Base-by-base conservation (phyloP, 768 basidiomycete species). In the Hygrocybe punicea region DNA sequence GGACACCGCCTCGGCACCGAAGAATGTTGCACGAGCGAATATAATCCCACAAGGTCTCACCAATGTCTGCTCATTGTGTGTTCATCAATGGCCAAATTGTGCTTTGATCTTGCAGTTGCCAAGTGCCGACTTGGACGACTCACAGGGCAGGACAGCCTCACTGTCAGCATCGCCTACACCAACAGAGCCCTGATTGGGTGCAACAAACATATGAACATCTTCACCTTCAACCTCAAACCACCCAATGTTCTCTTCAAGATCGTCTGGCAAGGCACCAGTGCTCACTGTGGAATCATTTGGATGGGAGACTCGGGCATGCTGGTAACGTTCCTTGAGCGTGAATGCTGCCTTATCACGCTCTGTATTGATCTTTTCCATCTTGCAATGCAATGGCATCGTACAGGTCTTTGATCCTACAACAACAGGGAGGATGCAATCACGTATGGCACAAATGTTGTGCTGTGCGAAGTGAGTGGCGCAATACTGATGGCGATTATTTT, bases 11-110 rank as follows among this genome's bases (percentile, higher is more conserved):
- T 67, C 64, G 6, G 66, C 62, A 5, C 34, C 42, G 29, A 29
- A 29, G 29, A 29, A 29, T 29, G 29, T 29, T 29, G 29, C 29
- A 29, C 29, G 29, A 29, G 34, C 51, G 65, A 8, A 67, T 52
- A 70, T 60, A 3, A 69, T 48, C 4, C 64, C 61, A 45, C 67
- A 69, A 0, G 66, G 63, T 1, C 55, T 51, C 13, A 62, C 50
- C 1, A 64, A 39, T 0, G 39, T 59, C 23, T 64, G 61, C 45
- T 67, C 64, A 51, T 63, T 65, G 46, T 67, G 66, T 0, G 64
- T 65, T 6, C 62, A 57, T 2, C 24, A 34, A 1, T 51, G 36
- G 0, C 60, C 61, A 17, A 69, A 61, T 16, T 53, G 40, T 0
- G 60, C 62, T 11, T 53, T 59, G 48, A 46, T 37, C 45, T 42